Conservation (phyloP, 1,284 basidiomycete genomes). For the Malassezia restricta region DNA sequence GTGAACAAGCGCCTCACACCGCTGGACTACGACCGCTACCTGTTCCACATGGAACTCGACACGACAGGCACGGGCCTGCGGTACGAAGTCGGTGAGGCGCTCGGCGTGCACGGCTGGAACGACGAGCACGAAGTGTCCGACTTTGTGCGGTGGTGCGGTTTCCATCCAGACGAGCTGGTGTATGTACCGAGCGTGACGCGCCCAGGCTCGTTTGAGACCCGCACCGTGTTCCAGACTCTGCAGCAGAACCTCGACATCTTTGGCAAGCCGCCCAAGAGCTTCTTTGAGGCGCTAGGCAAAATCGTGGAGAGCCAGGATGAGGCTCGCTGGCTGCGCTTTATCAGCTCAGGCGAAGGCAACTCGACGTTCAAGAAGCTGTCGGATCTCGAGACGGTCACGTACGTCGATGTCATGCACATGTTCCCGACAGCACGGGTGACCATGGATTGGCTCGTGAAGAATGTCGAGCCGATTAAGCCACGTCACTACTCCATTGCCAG, state of each 20-base stretch:
- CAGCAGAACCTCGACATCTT: constrained; percentile 96
- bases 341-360: constrained; percentile 79
- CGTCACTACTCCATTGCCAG: constrained; percentile 97
- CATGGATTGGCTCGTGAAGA: constrained; percentile 68
- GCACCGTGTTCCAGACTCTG: constrained; percentile 86
- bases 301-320: constrained; percentile 65
- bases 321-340: constrained; percentile 73
- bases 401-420: constrained; percentile 70
- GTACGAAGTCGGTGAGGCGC: constrained; percentile 90
- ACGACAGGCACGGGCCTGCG: constrained; percentile 81
- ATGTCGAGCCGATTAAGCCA: constrained; percentile 67
- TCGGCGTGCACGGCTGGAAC: constrained; percentile 97
- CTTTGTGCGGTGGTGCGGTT: constrained; percentile 84
- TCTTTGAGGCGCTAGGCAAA: constrained; percentile 75
- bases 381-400: constrained; percentile 89
- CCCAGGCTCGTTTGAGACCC: constrained; percentile 53
- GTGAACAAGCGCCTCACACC: constrained; percentile 93
- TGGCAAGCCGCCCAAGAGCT: constrained; percentile 86
- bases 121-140: constrained; percentile 74
- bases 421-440: constrained; percentile 68
- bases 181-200: constrained; percentile 58
- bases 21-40: constrained; percentile 87
- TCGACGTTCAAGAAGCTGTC: constrained; percentile 87
- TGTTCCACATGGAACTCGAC: constrained; percentile 96
- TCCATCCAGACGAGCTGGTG: constrained; percentile 67